Base-by-base conservation (phyloP, 805 yeast species). In the Tetrapisispora iriomotensis region DNA sequence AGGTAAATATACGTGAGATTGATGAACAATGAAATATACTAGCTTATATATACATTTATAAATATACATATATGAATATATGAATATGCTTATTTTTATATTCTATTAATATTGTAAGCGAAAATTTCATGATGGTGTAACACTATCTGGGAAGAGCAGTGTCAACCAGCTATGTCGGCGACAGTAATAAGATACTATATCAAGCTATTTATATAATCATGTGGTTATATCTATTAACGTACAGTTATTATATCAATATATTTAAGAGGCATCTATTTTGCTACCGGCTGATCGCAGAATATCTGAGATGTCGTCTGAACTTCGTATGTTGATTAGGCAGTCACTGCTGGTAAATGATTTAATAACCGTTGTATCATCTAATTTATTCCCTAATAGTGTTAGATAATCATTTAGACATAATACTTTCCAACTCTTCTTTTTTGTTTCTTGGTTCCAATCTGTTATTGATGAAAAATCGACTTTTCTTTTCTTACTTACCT, bases 251-350 rank as follows among this genome's bases (percentile, higher is more conserved):
- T n/a, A n/a, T n/a, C n/a, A n/a, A n/a, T n/a, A n/a, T n/a, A n/a
- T n/a, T n/a, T n/a, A n/a, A n/a, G n/a, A n/a, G n/a, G n/a, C n/a
- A n/a, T n/a, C n/a, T n/a, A n/a, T n/a, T 33, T n/a, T 13, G 9
- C 31, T 34, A 14, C 49, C 45, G 2, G 46, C 48, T 8, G 39
- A 36, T 23, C 31, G 36, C 21, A 48, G 19, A 15, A 48, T 37
- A 14, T 45, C 44, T 17, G 40, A 35, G 20, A 48, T 38, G 15
- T 47, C 53, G 28, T 45, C 48, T 6, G 47, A 41, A 30, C 49
- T 41, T 30, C 50, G 39, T 12, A 51, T 42, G 34, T 45, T 45
- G 27, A 44, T 39, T 32, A 53, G 29, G 19, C 41, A 44, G 27
- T 51, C 58, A 29, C 41, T 39, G 21, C 27, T 29, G 31, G 46